Evolutionary conservation across 305 asterid genomes (phyloP), one percentile per base, ranked within the genome.

Genomic region (Caryopteris hybrid): DNA sequence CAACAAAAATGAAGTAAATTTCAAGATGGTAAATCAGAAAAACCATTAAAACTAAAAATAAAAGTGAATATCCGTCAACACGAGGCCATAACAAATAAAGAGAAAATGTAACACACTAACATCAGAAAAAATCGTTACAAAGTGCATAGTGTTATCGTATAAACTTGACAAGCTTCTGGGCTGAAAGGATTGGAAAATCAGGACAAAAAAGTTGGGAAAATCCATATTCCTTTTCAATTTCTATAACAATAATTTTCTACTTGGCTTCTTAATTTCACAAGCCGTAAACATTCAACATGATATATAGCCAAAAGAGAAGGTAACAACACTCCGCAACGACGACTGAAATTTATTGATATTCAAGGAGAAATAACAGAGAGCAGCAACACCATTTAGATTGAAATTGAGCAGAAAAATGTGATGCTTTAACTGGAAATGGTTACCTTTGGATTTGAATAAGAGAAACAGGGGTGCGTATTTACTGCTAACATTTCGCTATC

Each of bases 401-500:
- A 39, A 31, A 48, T 21, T 17, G 43, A 39, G 55, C 29, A 60
- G 18, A 34, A 47, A 10, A n/a, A n/a, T 13, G 21, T 21, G 5
- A 13, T 14, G 59, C 31, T 23, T 4, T 13, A 69, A 58, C 11
- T 3, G 41, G 17, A 45, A 46, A 21, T 16, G 5, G 18, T 58
- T 63, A 70, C 74, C 69, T 50, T 48, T 11, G 31, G 54, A 51
- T 22, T 36, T 12, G 56, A 48, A 51, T 14, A 25, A 16, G 42
- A 50, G 69, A 70, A 50, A 21, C 8, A 43, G 63, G 51, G 6
- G 12, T 17, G 69, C 6, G 56, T 42, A 14, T 51, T 48, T 36
- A 70, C 63, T 17, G 68, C 74, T 27, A 69, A 18, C 74, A 70
- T 70, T 12, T 38, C 43, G 43, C 43, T 27, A 6, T 29, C 34